Conservation (phyloP, 768 basidiomycete genomes). For the Boletus eberwhitei region DNA sequence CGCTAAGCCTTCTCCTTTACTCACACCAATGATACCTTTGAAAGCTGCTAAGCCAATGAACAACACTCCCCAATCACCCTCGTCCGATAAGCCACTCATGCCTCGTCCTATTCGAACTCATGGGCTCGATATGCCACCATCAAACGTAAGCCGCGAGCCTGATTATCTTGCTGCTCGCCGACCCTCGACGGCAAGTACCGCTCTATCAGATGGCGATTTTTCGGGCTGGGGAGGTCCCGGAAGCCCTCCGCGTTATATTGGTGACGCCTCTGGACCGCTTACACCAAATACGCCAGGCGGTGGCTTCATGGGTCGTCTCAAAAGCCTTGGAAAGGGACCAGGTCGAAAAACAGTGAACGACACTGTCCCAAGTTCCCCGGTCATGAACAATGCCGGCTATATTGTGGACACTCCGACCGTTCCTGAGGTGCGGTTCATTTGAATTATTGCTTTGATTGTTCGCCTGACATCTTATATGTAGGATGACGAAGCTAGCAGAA, state of each 20-base stretch:
- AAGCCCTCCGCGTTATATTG: conserved; percentile 32
- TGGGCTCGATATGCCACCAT: conserved; percentile 39
- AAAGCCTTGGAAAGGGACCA: conserved; percentile 64
- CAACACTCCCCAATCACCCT: conserved; percentile 45
- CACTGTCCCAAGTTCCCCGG: conserved; percentile 24
- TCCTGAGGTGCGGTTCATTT: conserved; percentile 25
- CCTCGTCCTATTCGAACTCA: conserved; percentile 40
- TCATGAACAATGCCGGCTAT: conserved; percentile 11
- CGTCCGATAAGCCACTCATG: conserved; percentile 28
- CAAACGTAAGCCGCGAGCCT: conserved; percentile 29
- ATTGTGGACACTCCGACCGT: conserved; percentile 12
- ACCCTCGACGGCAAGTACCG: conserved; percentile 40
- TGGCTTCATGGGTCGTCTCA: conserved; percentile 77
- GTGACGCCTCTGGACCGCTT: conserved; percentile 34
- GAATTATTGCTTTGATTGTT: background rate
- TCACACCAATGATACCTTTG: conserved; percentile 58
- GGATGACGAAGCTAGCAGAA: conserved; percentile 36
- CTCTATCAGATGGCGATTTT: conserved; percentile 50
- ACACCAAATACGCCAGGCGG: conserved; percentile 49
- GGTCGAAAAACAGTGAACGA: conserved; percentile 31
- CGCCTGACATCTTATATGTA: conserved; percentile 8
- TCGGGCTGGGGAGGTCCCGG: conserved; percentile 39
- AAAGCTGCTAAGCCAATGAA: conserved; percentile 30
- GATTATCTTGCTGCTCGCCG: conserved; percentile 58
- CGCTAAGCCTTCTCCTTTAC: conserved; percentile 50